A percentile compares a stretch with the other conserved stretches of the same genome.
Evolutionary conservation across 805 yeast species (phyloP).

Genomic region (Tetrapisispora iriomotensis): DNA sequence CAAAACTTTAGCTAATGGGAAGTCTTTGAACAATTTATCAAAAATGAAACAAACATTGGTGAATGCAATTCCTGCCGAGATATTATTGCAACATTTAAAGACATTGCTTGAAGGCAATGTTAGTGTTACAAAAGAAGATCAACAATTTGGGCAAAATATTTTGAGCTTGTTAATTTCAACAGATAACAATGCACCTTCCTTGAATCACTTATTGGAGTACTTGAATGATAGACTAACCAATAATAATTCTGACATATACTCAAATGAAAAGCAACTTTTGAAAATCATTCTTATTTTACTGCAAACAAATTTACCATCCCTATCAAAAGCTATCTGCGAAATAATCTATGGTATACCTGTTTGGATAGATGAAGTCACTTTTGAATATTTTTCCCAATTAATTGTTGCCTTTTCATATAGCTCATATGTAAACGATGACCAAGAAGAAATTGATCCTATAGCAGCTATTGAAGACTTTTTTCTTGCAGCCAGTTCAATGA

Average conservation of each 20-base stretch:
- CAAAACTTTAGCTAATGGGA: slow-evolving; percentile 12
- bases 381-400: slow-evolving; percentile 28
- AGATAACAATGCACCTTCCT: slow-evolving; percentile 10
- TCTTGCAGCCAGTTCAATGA: slow-evolving; percentile 10
- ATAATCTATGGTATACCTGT: slow-evolving; percentile 31
- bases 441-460: slow-evolving; percentile 10
- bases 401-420: slow-evolving; percentile 29
- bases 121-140: neutral
- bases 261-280: neutral
- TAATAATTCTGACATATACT: neutral
- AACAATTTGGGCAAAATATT: slow-evolving; percentile 7
- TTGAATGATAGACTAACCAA: neutral
- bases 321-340: slow-evolving; percentile 18
- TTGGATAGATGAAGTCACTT: slow-evolving; percentile 23
- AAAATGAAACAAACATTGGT: slow-evolving; percentile 17
- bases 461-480: slow-evolving; percentile 15
- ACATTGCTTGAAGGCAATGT: slow-evolving; percentile 6
- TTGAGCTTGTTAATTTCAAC: slow-evolving; percentile 6
- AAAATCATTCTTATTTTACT: slow-evolving; percentile 7
- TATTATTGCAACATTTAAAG: slow-evolving; percentile 8
- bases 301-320: neutral
- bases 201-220: slow-evolving; percentile 13
- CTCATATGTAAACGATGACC: slow-evolving; percentile 2
- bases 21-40: slow-evolving; percentile 10
- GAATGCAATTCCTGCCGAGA: slow-evolving; percentile 9